Conservation (phyloP, 2,329 filamentous ascomycete species). For the Endoconidiophora laricicola region DNA sequence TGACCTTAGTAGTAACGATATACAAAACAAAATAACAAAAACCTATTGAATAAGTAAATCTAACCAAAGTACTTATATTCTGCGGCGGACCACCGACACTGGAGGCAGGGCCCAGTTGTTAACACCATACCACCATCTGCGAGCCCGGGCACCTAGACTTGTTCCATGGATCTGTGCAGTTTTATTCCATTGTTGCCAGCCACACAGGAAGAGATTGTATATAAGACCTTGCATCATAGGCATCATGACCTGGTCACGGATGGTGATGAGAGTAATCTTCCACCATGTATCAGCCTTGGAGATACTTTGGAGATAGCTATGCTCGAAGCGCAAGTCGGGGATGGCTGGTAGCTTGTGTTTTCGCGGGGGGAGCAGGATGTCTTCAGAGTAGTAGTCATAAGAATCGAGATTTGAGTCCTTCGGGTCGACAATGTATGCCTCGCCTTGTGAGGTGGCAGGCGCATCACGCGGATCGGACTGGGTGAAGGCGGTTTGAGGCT, state of each 20-base stretch:
- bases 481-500: constrained; percentile 12
- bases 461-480: constrained; percentile 10
- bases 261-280: constrained; percentile 67
- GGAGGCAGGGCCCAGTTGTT: constrained; percentile 71
- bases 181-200: constrained; percentile 83
- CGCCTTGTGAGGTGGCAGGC: constrained; percentile 9
- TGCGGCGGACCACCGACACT: constrained; percentile 9
- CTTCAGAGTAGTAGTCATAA: constrained; percentile 51
- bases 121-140: constrained; percentile 88
- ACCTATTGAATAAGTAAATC: background rate
- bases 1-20: too few relatives aligned
- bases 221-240: constrained; percentile 73
- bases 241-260: constrained; percentile 79
- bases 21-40: background rate
- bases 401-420: constrained; percentile 20
- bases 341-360: constrained; percentile 40
- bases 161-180: constrained; percentile 61
- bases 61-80: background rate
- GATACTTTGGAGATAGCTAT: constrained; percentile 91
- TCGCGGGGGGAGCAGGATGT: constrained; percentile 42
- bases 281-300: constrained; percentile 63
- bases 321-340: constrained; percentile 88
- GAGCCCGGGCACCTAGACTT: constrained; percentile 56
- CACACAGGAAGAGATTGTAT: constrained; percentile 72
- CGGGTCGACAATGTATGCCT: constrained; percentile 5